Evolutionary conservation across 2,329 filamentous ascomycete species (phyloP).

Genomic region (Microsporum ferrugineum): DNA sequence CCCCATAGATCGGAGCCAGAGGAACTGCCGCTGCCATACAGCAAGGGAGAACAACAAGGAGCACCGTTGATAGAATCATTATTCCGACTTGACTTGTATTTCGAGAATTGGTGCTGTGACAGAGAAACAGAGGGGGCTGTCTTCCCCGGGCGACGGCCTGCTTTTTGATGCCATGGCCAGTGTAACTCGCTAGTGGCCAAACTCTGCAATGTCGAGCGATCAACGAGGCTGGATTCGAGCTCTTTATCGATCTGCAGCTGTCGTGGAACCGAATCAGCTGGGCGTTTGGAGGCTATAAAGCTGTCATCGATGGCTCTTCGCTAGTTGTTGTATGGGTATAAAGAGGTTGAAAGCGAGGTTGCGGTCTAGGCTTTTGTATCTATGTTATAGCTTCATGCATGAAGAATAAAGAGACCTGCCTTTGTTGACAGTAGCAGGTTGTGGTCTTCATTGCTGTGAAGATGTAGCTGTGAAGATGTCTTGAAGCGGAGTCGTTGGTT

Average conservation of each 20-base stretch:
- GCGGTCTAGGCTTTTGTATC: no score
- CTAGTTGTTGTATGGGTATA: no score
- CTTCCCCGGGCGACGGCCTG: background rate
- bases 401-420: no score
- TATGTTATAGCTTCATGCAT: no score
- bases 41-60: background rate
- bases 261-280: background rate
- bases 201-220: background rate
- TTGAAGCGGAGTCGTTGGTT: no score
- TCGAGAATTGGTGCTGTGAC: no score
- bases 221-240: background rate
- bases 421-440: no score
- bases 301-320: background rate
- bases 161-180: background rate
- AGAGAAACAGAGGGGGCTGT: background rate
- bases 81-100: no score
- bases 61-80: no score
- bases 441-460: no score
- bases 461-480: no score
- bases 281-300: background rate
- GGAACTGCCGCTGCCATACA: background rate
- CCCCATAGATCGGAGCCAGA: background rate
- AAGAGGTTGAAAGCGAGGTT: no score
- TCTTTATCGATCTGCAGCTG: background rate
- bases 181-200: background rate